Percentiles rank a stretch among this genome's conserved stretches.
phyloP scores from a whole-genome alignment of 2,329 filamentous ascomycete species.

The Penicillium vulpinum region DNA sequence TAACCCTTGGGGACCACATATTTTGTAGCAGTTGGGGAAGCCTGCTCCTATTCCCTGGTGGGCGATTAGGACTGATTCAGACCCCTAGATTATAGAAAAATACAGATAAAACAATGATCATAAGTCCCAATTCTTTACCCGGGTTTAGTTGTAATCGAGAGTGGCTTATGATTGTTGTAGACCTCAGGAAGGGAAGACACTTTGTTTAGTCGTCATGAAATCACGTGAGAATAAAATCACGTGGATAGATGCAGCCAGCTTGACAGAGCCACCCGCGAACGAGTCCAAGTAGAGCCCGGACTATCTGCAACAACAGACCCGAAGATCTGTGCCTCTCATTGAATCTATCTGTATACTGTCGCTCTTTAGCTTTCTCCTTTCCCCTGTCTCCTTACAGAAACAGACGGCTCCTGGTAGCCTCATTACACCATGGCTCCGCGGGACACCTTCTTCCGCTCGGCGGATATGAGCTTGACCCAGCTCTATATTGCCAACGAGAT shows the following conservation, averaged over 20 bases:
- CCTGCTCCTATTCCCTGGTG: background rate
- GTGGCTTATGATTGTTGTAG: background rate
- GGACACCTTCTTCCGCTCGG: conserved; percentile 98
- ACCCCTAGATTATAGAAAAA: background rate
- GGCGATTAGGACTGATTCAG: background rate
- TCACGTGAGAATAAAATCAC: conserved; percentile 6
- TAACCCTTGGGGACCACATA: background rate
- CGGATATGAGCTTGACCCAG: conserved; percentile 99
- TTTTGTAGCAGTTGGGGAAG: background rate
- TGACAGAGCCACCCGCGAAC: conserved; percentile 9
- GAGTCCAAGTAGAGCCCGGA: conserved; percentile 1
- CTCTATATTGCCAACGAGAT: conserved; percentile 99
- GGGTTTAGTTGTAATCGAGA: background rate
- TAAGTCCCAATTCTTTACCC: background rate
- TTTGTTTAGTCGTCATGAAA: background rate
- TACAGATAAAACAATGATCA: background rate
- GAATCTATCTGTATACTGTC: conserved; percentile 9
- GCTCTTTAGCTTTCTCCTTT: conserved; percentile 3
- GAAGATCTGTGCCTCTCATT: conserved; percentile 20
- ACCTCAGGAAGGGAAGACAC: background rate
- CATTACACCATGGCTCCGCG: conserved; percentile 59
- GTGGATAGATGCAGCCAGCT: conserved; percentile 23
- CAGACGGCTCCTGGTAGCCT: conserved; percentile 23
- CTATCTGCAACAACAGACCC: conserved; percentile 1
- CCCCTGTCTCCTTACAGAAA: conserved; percentile 20